Conservation (phyloP, 2,329 filamentous ascomycete species). For the Penicillium sp. region DNA sequence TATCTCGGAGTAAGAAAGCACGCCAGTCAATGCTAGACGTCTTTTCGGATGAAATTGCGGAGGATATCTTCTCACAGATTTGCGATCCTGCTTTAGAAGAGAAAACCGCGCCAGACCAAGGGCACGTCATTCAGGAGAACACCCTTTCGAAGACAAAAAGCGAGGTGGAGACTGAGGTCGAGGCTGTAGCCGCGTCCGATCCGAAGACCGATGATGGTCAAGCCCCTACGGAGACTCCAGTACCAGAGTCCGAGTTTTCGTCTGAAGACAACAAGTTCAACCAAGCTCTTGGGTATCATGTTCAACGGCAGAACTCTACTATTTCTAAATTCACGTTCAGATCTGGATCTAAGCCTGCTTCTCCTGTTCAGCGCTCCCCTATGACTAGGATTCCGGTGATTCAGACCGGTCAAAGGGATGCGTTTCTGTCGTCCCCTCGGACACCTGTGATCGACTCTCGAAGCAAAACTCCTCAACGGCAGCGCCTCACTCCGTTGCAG, state of each 20-base stretch:
- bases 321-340: constrained; percentile 40
- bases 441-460: constrained; percentile 13
- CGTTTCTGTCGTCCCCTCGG: constrained; percentile 7
- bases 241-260: not conserved
- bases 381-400: constrained; percentile 14
- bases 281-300: constrained; percentile 37
- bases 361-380: constrained; percentile 1
- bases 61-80: constrained; percentile 50
- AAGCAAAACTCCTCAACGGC: constrained; percentile 11
- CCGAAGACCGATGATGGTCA: not conserved
- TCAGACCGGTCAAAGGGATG: constrained; percentile 2
- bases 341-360: constrained; percentile 6
- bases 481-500: constrained; percentile 41
- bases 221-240: not conserved
- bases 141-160: not conserved
- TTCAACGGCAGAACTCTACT: constrained; percentile 36
- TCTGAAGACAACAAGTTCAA: constrained; percentile 26
- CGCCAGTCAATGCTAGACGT: constrained; percentile 49
- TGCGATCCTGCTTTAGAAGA: constrained; percentile 31
- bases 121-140: not conserved
- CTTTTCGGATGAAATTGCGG: constrained; percentile 55
- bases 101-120: not conserved
- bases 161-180: not conserved
- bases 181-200: not conserved
- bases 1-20: constrained; percentile 39